Evolutionary conservation across 805 yeast species (phyloP).

Genomic region (Priceomyces carsonii): DNA sequence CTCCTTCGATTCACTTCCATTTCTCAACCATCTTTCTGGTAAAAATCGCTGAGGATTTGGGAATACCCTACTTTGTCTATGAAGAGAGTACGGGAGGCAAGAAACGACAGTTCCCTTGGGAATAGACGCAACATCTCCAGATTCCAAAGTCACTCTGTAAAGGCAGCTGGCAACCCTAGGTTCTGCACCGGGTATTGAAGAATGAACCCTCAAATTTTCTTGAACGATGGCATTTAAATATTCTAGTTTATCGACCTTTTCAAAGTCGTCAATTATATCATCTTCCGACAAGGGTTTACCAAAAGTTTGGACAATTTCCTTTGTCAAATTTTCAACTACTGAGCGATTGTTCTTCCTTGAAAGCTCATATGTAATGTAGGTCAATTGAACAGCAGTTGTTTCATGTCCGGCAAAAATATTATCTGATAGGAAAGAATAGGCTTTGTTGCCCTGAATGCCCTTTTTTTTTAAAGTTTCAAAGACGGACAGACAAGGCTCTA

Average conservation of each 20-base stretch:
- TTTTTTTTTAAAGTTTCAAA: conserved; percentile 24
- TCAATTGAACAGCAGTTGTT: conserved; percentile 66
- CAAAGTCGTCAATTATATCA: conserved; percentile 26
- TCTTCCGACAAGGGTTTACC: conserved; percentile 25
- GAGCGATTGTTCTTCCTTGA: conserved; percentile 49
- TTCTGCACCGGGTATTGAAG: conserved; percentile 18
- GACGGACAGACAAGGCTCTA: conserved; percentile 17
- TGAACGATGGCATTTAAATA: conserved; percentile 58
- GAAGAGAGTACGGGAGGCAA: conserved; percentile 66
- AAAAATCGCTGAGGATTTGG: conserved; percentile 50
- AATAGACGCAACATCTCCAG: conserved; percentile 20
- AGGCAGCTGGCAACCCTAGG: conserved; percentile 49
- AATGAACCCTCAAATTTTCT: conserved; percentile 49
- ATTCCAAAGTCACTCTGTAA: conserved; percentile 18
- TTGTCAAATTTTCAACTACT: conserved; percentile 47
- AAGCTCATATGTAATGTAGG: conserved; percentile 58
- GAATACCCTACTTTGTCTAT: conserved; percentile 51
- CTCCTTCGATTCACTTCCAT: conserved; percentile 27
- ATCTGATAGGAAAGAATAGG: conserved; percentile 48
- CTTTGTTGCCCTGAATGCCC: conserved; percentile 31
- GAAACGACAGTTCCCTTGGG: conserved; percentile 61
- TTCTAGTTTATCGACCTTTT: conserved; percentile 50
- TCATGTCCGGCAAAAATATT: conserved; percentile 79
- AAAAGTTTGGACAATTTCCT: conserved; percentile 44
- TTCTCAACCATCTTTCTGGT: conserved; percentile 64